These are phyloP conservation scores for Adansonia rubrostipa DNA, from an alignment of 441 rosid genomes.

Conservation along the genomic window DNA sequence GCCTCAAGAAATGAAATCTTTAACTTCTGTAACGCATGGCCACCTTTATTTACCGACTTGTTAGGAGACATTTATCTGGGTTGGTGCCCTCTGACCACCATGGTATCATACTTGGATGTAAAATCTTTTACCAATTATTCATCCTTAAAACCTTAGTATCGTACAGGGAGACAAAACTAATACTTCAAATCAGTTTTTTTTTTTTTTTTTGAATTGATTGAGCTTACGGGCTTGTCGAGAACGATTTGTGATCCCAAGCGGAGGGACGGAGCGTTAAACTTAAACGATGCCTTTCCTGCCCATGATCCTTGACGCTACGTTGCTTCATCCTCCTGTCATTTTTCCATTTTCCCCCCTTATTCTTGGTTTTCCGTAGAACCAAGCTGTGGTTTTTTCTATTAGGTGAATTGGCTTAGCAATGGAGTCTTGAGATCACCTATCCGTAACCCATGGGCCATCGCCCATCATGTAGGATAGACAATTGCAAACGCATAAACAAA, in stretches of 20 bases:
- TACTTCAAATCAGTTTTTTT: no score
- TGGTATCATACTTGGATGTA: no score
- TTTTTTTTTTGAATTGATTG: background rate
- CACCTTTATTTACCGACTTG: no score
- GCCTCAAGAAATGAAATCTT: no score
- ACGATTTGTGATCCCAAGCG: slow-evolving; percentile 91
- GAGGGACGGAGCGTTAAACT: slow-evolving; percentile 63
- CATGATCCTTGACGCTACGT: slow-evolving; percentile 73
- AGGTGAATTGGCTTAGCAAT: background rate
- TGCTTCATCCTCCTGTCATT: slow-evolving; percentile 85
- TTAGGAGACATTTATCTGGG: no score
- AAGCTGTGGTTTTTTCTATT: background rate
- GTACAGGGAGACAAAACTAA: no score
- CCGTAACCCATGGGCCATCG: background rate
- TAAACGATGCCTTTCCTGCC: slow-evolving; percentile 66
- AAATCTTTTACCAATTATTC: no score
- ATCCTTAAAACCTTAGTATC: no score
- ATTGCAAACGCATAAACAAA: no score
- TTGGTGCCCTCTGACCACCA: no score
- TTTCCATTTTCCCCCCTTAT: slow-evolving; percentile 2
- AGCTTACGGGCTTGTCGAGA: slow-evolving; percentile 84
- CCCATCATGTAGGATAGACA: no score
- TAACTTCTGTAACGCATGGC: no score
- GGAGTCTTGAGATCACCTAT: background rate
- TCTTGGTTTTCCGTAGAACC: slow-evolving; percentile 7